These are phyloP conservation scores for Penicillium dipodomyicola DNA, from an alignment of 495 filamentous ascomycete species.

Conservation along the genomic window DNA sequence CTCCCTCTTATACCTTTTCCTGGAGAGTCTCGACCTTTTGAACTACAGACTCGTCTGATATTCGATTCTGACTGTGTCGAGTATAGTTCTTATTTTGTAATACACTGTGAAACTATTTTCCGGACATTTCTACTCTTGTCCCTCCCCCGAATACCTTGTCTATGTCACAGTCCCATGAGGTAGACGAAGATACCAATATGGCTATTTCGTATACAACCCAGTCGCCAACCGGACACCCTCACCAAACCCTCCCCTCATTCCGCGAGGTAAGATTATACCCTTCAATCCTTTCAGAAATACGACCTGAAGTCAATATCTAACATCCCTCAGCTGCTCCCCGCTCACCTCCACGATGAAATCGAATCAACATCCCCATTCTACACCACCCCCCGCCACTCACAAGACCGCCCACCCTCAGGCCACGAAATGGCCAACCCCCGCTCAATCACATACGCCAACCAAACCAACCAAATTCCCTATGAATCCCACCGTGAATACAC, in stretches of 20 bases:
- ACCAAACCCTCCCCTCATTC: conserved; percentile 45
- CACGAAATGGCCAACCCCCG: conserved; percentile 37
- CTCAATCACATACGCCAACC: conserved; percentile 25
- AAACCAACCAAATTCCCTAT: conserved; percentile 24
- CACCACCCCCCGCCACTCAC: conserved; percentile 31
- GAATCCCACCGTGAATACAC: conserved; percentile 35
- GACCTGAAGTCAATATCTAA: not conserved
- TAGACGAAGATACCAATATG: conserved; percentile 44
- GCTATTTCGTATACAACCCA: conserved; percentile 45
- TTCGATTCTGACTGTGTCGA: conserved; percentile 2
- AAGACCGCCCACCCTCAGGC: conserved; percentile 36
- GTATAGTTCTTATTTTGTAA: conserved; percentile 6
- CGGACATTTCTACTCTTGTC: not conserved
- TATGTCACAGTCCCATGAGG: conserved; percentile 43
- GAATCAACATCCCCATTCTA: conserved; percentile 43
- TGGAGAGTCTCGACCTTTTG: not conserved
- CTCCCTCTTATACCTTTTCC: not conserved
- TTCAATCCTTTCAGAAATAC: not conserved
- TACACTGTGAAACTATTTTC: conserved; percentile 2
- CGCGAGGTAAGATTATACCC: conserved; percentile 37
- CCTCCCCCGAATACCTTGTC: conserved; percentile 23
- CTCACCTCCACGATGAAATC: conserved; percentile 49
- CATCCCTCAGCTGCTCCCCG: conserved; percentile 38
- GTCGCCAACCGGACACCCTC: conserved; percentile 34
- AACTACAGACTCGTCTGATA: conserved; percentile 8